Percentiles rank a stretch among this genome's conserved stretches.
Evolutionary conservation across 2,329 filamentous ascomycete species (phyloP).

Genomic region (Cryoendolithus antarcticus): DNA sequence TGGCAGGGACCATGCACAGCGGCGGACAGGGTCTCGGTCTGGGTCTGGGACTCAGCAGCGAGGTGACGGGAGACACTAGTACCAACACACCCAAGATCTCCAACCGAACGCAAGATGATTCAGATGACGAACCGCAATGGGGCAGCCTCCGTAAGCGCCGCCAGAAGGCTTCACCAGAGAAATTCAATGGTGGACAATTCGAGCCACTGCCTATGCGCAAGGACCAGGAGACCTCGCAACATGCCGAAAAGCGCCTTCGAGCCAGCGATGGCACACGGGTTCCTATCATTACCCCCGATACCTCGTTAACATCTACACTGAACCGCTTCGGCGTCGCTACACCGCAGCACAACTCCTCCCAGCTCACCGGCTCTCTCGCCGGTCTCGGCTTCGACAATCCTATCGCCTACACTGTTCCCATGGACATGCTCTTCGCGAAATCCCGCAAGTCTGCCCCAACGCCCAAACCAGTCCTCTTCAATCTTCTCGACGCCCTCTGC

Average conservation of each 20-base stretch:
- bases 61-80: too few relatives aligned
- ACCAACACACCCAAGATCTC: too few relatives aligned
- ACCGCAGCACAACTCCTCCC: too few relatives aligned
- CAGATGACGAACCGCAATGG: neutral
- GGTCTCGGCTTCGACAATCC: constrained; percentile 1
- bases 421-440: neutral
- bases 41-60: too few relatives aligned
- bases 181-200: constrained; percentile 15
- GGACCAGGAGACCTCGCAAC: neutral
- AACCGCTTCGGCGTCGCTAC: too few relatives aligned
- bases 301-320: too few relatives aligned
- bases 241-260: neutral
- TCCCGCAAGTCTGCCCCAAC: neutral
- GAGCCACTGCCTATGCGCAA: constrained; percentile 14
- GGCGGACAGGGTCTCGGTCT: too few relatives aligned
- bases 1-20: too few relatives aligned
- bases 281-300: neutral
- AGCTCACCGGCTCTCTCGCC: neutral
- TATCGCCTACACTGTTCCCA: constrained; percentile 2
- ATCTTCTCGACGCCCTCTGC: constrained; percentile 22
- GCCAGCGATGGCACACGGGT: constrained; percentile 1
- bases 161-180: constrained; percentile 15
- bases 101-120: too few relatives aligned
- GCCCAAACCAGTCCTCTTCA: constrained; percentile 13
- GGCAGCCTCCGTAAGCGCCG: constrained; percentile 15